phyloP scores from a whole-genome alignment of 202 grass and related monocot species.

The Alloteropsis angusta region DNA sequence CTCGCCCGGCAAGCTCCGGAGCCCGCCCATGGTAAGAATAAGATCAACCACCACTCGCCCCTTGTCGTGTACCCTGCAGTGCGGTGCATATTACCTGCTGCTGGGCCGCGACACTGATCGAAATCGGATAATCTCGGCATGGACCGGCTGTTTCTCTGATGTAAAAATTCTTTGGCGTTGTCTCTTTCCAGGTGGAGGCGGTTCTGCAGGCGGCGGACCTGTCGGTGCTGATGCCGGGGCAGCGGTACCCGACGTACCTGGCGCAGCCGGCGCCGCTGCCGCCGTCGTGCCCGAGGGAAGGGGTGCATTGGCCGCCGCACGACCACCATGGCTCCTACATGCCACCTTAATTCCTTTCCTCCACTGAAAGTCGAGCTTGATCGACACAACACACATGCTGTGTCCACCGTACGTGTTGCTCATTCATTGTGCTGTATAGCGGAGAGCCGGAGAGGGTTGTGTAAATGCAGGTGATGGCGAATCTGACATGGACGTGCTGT shows the following conservation, averaged over 20 bases:
- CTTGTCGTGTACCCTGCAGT: neutral
- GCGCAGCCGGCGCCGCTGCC: constrained; percentile 71
- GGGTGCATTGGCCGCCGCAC: constrained; percentile 77
- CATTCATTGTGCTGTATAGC: constrained; percentile 17
- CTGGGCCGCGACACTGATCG: neutral
- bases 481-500: neutral
- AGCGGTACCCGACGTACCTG: constrained; percentile 75
- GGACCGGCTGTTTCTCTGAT: neutral
- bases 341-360: constrained; percentile 21
- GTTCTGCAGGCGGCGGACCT: constrained; percentile 25
- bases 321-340: constrained; percentile 30
- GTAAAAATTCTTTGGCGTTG: neutral
- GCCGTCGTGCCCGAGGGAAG: constrained; percentile 63
- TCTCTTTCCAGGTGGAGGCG: constrained; percentile 32
- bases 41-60: neutral
- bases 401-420: neutral
- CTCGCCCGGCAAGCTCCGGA: constrained; percentile 40
- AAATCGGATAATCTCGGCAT: too few relatives aligned
- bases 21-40: constrained; percentile 46
- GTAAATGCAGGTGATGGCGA: constrained; percentile 19
- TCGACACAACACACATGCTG: neutral
- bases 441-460: neutral
- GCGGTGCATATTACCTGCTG: neutral
- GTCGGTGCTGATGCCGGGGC: constrained; percentile 88
- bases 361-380: neutral